phyloP scores from a whole-genome alignment of 2,329 filamentous ascomycete species.

The Zymoseptoria crescenta region DNA sequence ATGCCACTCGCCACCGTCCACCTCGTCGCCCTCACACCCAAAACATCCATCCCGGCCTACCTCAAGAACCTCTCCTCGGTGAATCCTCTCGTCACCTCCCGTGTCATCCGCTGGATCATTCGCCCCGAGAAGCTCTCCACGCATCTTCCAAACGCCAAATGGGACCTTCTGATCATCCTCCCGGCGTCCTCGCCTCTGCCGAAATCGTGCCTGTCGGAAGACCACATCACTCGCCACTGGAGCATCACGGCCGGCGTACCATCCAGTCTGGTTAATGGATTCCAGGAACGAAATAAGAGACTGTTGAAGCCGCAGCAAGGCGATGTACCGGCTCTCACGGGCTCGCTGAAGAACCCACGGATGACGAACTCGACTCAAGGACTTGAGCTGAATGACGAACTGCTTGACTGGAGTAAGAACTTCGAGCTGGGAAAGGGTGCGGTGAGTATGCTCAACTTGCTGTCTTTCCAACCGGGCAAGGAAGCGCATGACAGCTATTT shows the following conservation, averaged over 20 bases:
- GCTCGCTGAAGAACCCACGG: constrained; percentile 24
- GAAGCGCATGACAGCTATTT: constrained; percentile 45
- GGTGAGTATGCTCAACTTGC: constrained; percentile 57
- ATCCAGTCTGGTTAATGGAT: constrained; percentile 34
- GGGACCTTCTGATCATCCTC: constrained; percentile 44
- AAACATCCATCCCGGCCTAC: constrained; percentile 32
- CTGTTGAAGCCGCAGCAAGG: constrained; percentile 30
- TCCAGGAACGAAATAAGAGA: constrained; percentile 30
- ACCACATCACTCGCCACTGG: constrained; percentile 26
- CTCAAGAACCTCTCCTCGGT: constrained; percentile 33
- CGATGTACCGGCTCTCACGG: constrained; percentile 32
- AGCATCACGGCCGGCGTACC: constrained; percentile 38
- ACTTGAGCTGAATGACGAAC: constrained; percentile 47
- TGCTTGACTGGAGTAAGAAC: constrained; percentile 44
- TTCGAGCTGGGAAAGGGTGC: constrained; percentile 35
- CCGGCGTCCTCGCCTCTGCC: constrained; percentile 22
- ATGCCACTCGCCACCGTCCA: constrained; percentile 46
- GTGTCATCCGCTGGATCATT: constrained; percentile 44
- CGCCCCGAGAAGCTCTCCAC: constrained; percentile 37
- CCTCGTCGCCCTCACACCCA: constrained; percentile 36
- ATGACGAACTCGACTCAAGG: constrained; percentile 37
- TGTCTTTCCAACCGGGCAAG: constrained; percentile 48
- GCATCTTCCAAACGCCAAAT: constrained; percentile 36
- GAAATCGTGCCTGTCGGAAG: constrained; percentile 12
- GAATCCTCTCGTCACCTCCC: constrained; percentile 37